Base-by-base conservation (phyloP, 352 stramenopile genomes). In the Peronospora farinosa region DNA sequence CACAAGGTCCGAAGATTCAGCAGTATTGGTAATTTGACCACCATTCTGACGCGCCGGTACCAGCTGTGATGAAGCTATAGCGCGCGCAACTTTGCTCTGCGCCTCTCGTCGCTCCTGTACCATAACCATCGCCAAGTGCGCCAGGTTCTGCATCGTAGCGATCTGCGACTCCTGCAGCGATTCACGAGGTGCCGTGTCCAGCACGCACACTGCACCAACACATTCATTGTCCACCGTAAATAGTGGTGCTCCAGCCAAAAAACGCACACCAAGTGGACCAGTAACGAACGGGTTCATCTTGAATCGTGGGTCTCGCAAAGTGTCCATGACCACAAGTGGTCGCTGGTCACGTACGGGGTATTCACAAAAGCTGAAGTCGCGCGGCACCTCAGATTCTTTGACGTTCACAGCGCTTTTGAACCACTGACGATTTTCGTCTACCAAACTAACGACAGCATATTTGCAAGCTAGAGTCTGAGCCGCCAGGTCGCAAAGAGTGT, bases 381-480 rank as follows among this genome's bases (percentile, higher is more conserved):
- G 78, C 19, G 78, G 78, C 57, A 92, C 78, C 28, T 92, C 76
- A 0, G 74, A 74, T 55, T 92, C 78, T 30, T 74, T 57, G 17
- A 92, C 76, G 45, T 88, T 84, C 23, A 89, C 71, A 16, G 84
- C 70, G 47, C 80, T 95, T 67, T 96, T 94, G 65, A 98, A 97
- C 90, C 92, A 98, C 69, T 97, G 90, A 15, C 92, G 79, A 44
- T 96, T 92, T 49, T 96, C 74, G 72, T 98, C 94, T 17, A 97
- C 74, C 13, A 98, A 64, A 47, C 75, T 88, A 38, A 92, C 81
- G 12, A 87, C 78, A 7, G 81, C 81, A 47, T 84, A 90, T 46
- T 86, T 88, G 59, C 78, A 90, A 9, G 70, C 56, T 36, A 92
- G 57, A 8, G 79, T 81, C 61, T 90, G 77, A 4, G 78, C 78